These are phyloP conservation scores for Vitis cinerea DNA, from an alignment of 164 flowering plant genomes.

Conservation along the genomic window DNA sequence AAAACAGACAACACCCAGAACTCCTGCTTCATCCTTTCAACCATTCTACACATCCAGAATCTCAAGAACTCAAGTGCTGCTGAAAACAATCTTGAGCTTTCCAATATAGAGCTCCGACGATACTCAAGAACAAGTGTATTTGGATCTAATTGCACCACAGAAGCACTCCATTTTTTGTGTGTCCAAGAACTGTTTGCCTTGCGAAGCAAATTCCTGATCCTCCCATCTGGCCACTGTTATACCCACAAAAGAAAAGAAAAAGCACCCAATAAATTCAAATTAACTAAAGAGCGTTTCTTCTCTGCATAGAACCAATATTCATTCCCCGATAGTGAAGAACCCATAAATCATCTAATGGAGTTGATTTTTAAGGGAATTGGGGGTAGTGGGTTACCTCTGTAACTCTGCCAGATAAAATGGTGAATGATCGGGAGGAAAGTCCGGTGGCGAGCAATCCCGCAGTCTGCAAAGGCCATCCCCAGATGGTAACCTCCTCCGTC, in stretches of 20 bases:
- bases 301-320: not conserved
- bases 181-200: slow-evolving; percentile 57
- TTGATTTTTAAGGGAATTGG: not conserved
- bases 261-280: not conserved
- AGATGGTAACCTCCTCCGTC: slow-evolving; percentile 65
- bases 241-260: not conserved
- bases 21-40: slow-evolving; percentile 31
- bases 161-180: slow-evolving; percentile 59
- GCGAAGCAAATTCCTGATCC: slow-evolving; percentile 26
- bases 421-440: slow-evolving; percentile 55
- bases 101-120: slow-evolving; percentile 31
- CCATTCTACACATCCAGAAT: slow-evolving; percentile 26
- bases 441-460: slow-evolving; percentile 65
- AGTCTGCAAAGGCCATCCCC: slow-evolving; percentile 97
- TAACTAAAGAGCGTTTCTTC: not conserved
- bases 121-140: slow-evolving; percentile 84
- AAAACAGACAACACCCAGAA: slow-evolving; percentile 32
- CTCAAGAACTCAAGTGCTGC: slow-evolving; percentile 41
- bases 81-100: slow-evolving; percentile 40
- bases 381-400: slow-evolving; percentile 52
- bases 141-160: slow-evolving; percentile 62
- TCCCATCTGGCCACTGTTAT: slow-evolving; percentile 61
- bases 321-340: not conserved
- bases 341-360: not conserved
- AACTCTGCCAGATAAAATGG: slow-evolving; percentile 66